Conservation (phyloP, 257 asterid genomes). For the Salvia rosmarinus region DNA sequence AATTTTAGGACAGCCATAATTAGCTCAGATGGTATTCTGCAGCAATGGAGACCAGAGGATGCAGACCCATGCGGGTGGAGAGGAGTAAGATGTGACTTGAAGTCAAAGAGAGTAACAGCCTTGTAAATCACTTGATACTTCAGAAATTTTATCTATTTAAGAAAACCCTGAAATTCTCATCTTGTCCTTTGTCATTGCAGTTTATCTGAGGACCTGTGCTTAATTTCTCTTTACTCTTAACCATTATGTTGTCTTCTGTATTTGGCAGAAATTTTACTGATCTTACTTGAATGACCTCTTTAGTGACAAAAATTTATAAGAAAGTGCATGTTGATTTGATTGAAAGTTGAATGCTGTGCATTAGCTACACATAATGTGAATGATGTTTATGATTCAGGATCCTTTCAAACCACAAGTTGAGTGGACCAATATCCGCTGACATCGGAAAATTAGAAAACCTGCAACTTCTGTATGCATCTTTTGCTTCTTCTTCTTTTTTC, state of each 20-base stretch:
- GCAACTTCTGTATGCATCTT: conserved; percentile 64
- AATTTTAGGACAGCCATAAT: conserved; percentile 65
- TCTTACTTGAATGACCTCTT: conserved; percentile 23
- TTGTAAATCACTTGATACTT: conserved; percentile 54
- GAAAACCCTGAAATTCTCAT: conserved; percentile 17
- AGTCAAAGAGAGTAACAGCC: conserved; percentile 73
- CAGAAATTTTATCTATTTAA: conserved; percentile 16
- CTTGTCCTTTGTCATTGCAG: neutral
- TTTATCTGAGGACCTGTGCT: conserved; percentile 3
- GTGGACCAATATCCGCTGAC: conserved; percentile 77
- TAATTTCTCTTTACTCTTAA: conserved; percentile 15
- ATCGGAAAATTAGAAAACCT: conserved; percentile 76
- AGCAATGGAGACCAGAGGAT: conserved; percentile 86
- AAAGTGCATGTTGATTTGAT: conserved; percentile 15
- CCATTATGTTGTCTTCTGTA: neutral
- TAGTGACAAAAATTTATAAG: neutral
- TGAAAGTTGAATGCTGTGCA: conserved; percentile 22
- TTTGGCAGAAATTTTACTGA: conserved; percentile 6
- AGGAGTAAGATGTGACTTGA: conserved; percentile 74
- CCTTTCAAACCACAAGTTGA: conserved; percentile 78
- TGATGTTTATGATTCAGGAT: conserved; percentile 53
- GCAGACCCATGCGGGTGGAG: conserved; percentile 81
- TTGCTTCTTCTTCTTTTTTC: conserved; percentile 28
- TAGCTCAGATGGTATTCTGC: conserved; percentile 68
- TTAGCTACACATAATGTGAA: conserved; percentile 23